Percentiles rank a stretch among this genome's conserved stretches.
Conservation (phyloP, 208 protist genomes). For the Leishmania arabica region DNA sequence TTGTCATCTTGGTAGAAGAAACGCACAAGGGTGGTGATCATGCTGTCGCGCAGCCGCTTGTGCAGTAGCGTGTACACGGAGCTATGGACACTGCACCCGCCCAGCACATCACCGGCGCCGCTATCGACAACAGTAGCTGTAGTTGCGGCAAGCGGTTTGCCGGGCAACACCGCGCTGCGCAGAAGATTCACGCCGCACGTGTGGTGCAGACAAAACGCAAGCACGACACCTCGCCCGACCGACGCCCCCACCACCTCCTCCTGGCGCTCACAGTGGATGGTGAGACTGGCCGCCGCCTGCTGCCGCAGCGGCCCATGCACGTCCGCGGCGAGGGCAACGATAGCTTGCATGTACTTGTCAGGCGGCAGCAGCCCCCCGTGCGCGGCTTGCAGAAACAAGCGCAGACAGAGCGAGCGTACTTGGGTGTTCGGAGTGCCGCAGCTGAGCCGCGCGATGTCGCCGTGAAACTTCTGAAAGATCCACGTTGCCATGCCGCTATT, state of each 20-base stretch:
- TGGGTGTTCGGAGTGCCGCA: constrained; percentile 26
- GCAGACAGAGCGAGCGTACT: constrained; percentile 57
- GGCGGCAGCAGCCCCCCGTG: constrained; percentile 77
- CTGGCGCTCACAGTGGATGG: constrained; percentile 48
- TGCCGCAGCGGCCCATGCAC: constrained; percentile 42
- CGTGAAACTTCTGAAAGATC: constrained; percentile 77
- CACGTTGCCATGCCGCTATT: constrained; percentile 91
- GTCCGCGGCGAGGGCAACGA: constrained; percentile 71
- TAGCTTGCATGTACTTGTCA: constrained; percentile 48
- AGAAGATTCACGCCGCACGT: constrained; percentile 57
- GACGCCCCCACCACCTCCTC: constrained; percentile 60
- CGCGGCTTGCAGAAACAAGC: constrained; percentile 61
- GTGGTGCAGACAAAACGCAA: constrained; percentile 59
- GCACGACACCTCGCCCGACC: constrained; percentile 44
- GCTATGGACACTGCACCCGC: constrained; percentile 40
- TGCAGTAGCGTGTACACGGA: constrained; percentile 52
- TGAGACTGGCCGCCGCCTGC: constrained; percentile 47
- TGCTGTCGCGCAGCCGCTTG: constrained; percentile 56
- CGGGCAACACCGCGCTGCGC: constrained; percentile 36
- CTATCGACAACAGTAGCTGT: neutral
- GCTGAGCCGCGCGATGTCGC: constrained; percentile 47
- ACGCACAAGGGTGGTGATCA: constrained; percentile 60
- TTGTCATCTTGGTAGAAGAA: constrained; percentile 73
- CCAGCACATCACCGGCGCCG: neutral
- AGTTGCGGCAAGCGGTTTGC: neutral